Conservation (phyloP, 352 stramenopile genomes). For the Phytopythium ostracodes region DNA sequence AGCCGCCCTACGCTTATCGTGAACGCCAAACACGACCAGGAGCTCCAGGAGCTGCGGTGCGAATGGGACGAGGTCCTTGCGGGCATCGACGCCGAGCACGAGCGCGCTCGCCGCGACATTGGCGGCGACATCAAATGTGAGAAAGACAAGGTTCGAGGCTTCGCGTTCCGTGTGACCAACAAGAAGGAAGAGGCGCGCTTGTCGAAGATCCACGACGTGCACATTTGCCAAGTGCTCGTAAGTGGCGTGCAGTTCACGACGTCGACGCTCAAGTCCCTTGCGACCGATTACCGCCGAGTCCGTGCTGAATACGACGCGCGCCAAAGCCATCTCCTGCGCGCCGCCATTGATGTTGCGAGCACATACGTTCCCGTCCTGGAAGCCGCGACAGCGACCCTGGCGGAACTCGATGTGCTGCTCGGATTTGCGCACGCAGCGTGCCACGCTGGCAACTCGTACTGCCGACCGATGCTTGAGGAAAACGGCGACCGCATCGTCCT, state of each 20-base stretch:
- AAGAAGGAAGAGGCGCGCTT: constrained; percentile 92
- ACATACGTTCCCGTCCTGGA: constrained; percentile 97
- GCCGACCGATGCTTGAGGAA: constrained; percentile 50
- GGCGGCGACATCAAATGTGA: constrained; percentile 91
- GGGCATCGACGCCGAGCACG: constrained; percentile 83
- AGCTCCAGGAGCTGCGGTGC: constrained; percentile 65
- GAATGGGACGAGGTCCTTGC: constrained; percentile 71
- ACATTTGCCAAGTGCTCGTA: constrained; percentile 94
- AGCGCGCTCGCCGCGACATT: constrained; percentile 52
- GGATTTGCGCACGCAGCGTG: constrained; percentile 94
- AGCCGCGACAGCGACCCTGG: constrained; percentile 79
- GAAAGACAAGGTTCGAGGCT: constrained; percentile 87
- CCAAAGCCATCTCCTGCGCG: constrained; percentile 87
- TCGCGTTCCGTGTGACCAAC: constrained; percentile 93
- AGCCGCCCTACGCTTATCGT: constrained; percentile 73
- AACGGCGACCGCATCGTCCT: constrained; percentile 68
- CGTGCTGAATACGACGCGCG: constrained; percentile 90
- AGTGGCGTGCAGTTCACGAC: constrained; percentile 99
- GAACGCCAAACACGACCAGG: constrained; percentile 83
- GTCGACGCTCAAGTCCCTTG: constrained; percentile 84
- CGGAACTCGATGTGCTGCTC: constrained; percentile 94
- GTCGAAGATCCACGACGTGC: constrained; percentile 83
- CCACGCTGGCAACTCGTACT: constrained; percentile 85
- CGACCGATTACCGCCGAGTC: constrained; percentile 80
- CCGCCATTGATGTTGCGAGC: constrained; percentile 92